These are phyloP conservation scores for Ballota nigra DNA, from an alignment of 257 asterid genomes.

Conservation along the genomic window DNA sequence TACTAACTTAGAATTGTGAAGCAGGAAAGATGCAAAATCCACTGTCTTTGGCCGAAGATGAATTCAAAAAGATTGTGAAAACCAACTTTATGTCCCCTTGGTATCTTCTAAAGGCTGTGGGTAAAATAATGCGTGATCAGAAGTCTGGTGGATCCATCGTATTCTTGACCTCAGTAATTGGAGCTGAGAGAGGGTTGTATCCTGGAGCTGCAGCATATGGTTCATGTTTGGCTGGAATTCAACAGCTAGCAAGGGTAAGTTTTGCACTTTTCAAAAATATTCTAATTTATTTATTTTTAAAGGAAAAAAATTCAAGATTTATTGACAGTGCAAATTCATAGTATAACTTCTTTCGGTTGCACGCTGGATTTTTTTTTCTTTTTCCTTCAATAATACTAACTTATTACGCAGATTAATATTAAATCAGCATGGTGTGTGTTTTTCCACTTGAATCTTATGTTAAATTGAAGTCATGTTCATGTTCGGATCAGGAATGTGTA, in stretches of 20 bases:
- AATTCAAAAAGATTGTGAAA: conserved; percentile 72
- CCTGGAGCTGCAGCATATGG: conserved; percentile 98
- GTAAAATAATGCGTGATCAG: conserved; percentile 68
- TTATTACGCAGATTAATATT: not conserved
- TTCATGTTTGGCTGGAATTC: conserved; percentile 84
- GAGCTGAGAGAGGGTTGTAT: conserved; percentile 90
- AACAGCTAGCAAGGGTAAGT: conserved; percentile 88
- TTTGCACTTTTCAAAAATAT: not conserved
- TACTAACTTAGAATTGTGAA: conserved; percentile 20
- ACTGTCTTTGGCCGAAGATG: conserved; percentile 55
- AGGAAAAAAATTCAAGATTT: not conserved
- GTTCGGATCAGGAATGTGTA: not conserved
- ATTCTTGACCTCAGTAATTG: conserved; percentile 65
- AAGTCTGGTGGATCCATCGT: conserved; percentile 85
- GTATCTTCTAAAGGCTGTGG: conserved; percentile 81
- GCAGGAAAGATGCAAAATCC: conserved; percentile 91
- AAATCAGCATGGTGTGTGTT: not conserved
- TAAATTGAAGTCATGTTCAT: not conserved
- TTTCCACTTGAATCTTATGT: not conserved
- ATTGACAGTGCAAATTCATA: not conserved
- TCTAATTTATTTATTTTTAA: too few species aligned
- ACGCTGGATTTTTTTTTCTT: not conserved
- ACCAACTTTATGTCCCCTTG: conserved; percentile 75
- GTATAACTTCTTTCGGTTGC: not conserved
- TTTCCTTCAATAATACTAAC: not conserved